Percentiles rank a stretch among this genome's conserved stretches.
phyloP scores from a whole-genome alignment of 495 filamentous ascomycete species.

The Hypoxylon intermedium region DNA sequence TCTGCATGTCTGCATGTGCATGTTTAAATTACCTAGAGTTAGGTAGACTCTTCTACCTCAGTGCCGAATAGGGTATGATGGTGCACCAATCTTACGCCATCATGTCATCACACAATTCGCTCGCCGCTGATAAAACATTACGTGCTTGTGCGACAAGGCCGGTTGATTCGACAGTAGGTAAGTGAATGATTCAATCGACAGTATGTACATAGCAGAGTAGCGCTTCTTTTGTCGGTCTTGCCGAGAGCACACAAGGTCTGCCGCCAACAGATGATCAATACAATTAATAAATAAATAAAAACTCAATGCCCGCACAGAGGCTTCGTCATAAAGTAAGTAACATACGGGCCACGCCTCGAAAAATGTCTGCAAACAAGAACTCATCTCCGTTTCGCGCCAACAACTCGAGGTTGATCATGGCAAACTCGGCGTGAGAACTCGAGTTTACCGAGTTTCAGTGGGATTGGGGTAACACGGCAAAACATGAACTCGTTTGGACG shows the following conservation, averaged over 20 bases:
- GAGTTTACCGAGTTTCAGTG: background rate
- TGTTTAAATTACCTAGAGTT: background rate
- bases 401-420: constrained; percentile 12
- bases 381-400: constrained; percentile 11
- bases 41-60: constrained; percentile 24
- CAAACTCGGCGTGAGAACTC: background rate
- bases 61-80: constrained; percentile 29
- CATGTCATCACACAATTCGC: constrained; percentile 33
- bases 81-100: constrained; percentile 41
- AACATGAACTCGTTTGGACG: constrained; percentile 10
- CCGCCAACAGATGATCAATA: constrained; percentile 20
- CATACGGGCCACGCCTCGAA: background rate
- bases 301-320: constrained; percentile 32
- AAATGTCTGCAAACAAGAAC: constrained; percentile 3
- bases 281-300: no score
- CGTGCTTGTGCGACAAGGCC: constrained; percentile 31
- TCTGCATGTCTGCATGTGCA: no score
- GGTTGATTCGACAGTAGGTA: constrained; percentile 12
- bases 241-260: constrained; percentile 11
- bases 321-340: background rate
- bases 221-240: constrained; percentile 6
- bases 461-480: constrained; percentile 9
- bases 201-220: background rate
- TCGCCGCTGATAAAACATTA: constrained; percentile 34
- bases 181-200: constrained; percentile 14